Percentiles rank a stretch among this genome's conserved stretches.
phyloP scores from a whole-genome alignment of 108 stramenopile species.

The Cyclostephanos invisitatus region DNA sequence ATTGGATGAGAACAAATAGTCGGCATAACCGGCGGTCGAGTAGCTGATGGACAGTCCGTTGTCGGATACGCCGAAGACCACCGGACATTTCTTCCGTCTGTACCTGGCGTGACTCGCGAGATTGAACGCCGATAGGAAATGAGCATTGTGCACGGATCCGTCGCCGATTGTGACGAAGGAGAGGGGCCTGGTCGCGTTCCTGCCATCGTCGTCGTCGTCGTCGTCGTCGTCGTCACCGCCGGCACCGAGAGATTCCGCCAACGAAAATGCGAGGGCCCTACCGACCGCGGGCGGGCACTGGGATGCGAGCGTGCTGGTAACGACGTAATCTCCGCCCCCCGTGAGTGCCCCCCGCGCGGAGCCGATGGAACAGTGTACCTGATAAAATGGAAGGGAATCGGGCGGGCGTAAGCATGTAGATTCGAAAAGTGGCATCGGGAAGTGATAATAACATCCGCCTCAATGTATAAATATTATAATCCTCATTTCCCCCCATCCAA shows the following conservation, averaged over 20 bases:
- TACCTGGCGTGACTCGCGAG: constrained; percentile 74
- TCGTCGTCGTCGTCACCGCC: constrained; percentile 12
- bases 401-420: background rate
- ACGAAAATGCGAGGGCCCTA: constrained; percentile 76
- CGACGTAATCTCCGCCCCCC: constrained; percentile 66
- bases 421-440: too few species aligned
- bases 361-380: constrained; percentile 82
- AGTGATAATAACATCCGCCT: too few species aligned
- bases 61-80: constrained; percentile 82
- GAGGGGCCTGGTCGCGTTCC: constrained; percentile 40
- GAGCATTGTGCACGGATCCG: constrained; percentile 84
- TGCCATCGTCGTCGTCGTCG: constrained; percentile 13
- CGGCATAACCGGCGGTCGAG: constrained; percentile 60
- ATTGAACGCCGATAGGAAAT: constrained; percentile 75
- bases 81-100: constrained; percentile 68
- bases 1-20: constrained; percentile 52
- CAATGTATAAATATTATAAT: too few species aligned
- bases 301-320: constrained; percentile 80
- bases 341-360: constrained; percentile 29
- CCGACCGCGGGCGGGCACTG: constrained; percentile 88
- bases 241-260: constrained; percentile 44
- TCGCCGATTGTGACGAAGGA: constrained; percentile 84
- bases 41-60: constrained; percentile 82
- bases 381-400: background rate
- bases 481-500: too few species aligned